These are phyloP conservation scores for Jatropha curcas DNA, from an alignment of 345 rosid species.

Conservation along the genomic window DNA sequence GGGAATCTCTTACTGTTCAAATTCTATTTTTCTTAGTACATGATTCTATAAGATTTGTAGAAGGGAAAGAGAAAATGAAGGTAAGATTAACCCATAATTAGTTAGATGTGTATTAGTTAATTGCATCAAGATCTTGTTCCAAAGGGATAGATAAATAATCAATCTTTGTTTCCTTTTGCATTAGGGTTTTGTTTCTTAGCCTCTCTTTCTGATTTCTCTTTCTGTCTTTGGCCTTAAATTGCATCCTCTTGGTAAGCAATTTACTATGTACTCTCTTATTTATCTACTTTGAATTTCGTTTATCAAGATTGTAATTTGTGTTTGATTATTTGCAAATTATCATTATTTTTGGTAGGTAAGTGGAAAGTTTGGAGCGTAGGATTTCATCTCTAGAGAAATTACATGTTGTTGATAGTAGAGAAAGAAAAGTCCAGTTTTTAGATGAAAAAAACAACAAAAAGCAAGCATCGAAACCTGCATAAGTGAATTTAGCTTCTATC, in stretches of 20 bases:
- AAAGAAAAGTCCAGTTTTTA: neutral
- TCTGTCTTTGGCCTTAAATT: conserved; percentile 52
- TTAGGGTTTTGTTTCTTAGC: conserved; percentile 43
- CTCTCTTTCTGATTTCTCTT: conserved; percentile 48
- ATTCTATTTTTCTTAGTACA: neutral
- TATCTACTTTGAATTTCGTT: neutral
- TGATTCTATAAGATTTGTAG: neutral
- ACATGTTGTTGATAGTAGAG: neutral
- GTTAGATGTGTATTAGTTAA: too few species aligned
- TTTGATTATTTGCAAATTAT: neutral
- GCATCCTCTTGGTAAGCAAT: conserved; percentile 54
- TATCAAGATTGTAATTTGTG: too few species aligned
- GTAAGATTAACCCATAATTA: too few species aligned
- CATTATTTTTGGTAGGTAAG: conserved; percentile 4
- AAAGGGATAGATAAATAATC: too few species aligned
- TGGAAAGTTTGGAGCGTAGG: conserved; percentile 25
- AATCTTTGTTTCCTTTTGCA: too few species aligned
- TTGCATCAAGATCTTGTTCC: too few species aligned
- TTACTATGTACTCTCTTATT: neutral
- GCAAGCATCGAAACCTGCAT: conserved; percentile 48
- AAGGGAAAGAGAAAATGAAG: too few species aligned
- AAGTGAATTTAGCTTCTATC: conserved; percentile 23
- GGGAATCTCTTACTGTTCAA: neutral
- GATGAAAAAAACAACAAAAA: conserved; percentile 17
- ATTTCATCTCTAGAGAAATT: conserved; percentile 22